Evolutionary conservation across 495 filamentous ascomycete genomes (phyloP).

Genomic region (Penicillium canescens): DNA sequence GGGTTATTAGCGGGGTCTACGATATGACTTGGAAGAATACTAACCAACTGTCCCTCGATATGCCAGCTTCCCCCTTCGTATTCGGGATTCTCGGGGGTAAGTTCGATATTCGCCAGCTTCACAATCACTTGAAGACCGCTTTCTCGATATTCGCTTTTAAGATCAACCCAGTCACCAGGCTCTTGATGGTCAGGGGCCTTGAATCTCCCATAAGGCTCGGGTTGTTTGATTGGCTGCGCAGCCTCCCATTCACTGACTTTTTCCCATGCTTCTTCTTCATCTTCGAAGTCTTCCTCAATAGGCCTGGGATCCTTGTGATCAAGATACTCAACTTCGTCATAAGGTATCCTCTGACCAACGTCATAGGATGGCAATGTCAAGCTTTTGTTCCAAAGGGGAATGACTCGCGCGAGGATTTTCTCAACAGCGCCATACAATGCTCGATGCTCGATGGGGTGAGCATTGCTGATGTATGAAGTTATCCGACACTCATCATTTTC

Average conservation of each 20-base stretch:
- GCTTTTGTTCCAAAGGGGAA: constrained; percentile 55
- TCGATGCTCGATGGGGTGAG: constrained; percentile 48
- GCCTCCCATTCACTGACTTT: background rate
- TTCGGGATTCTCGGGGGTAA: constrained; percentile 56
- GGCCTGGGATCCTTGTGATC: constrained; percentile 8
- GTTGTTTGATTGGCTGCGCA: constrained; percentile 23
- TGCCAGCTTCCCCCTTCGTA: constrained; percentile 55
- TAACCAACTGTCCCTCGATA: constrained; percentile 54
- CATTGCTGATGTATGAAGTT: constrained; percentile 60
- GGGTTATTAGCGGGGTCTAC: background rate
- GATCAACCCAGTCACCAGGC: constrained; percentile 15
- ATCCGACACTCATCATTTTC: constrained; percentile 31
- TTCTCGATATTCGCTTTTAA: constrained; percentile 26
- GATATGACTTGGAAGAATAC: background rate
- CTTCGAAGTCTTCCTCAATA: background rate
- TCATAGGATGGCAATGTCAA: background rate
- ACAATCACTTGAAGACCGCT: constrained; percentile 61
- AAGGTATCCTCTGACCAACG: constrained; percentile 14
- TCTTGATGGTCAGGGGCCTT: constrained; percentile 3
- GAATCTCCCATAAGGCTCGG: constrained; percentile 35
- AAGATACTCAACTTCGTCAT: constrained; percentile 15
- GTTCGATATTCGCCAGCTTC: constrained; percentile 62
- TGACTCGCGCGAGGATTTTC: constrained; percentile 42
- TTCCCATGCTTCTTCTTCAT: background rate
- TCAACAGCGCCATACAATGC: constrained; percentile 54